A percentile compares a stretch with the other conserved stretches of the same genome.
phyloP scores from a whole-genome alignment of 768 basidiomycete genomes.

The Paxillus involutus region DNA sequence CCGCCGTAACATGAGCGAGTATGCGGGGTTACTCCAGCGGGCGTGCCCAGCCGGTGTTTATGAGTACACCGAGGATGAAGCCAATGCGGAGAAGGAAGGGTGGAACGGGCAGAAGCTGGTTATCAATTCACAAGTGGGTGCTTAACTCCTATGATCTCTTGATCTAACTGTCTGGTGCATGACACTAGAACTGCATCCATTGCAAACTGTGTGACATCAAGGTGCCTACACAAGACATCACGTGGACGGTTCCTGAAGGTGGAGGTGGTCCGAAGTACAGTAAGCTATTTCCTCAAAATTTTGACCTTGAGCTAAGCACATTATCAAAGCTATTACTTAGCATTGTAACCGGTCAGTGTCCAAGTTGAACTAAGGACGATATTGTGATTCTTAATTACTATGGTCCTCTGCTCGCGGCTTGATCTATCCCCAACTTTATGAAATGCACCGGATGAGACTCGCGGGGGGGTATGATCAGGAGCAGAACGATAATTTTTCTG shows the following conservation, averaged over 20 bases:
- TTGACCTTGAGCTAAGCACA: background rate
- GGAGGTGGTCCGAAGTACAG: conserved; percentile 97
- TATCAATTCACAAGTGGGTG: conserved; percentile 90
- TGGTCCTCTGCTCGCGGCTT: no score
- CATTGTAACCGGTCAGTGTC: background rate
- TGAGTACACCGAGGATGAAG: conserved; percentile 85
- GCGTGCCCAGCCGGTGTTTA: conserved; percentile 97
- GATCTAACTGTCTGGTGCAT: background rate
- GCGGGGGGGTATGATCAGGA: no score
- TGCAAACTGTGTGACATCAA: conserved; percentile 98
- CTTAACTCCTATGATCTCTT: background rate
- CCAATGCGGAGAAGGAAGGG: conserved; percentile 45
- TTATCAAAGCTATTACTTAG: conserved; percentile 18
- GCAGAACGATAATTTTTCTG: no score
- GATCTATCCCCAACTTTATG: no score
- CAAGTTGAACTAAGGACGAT: no score
- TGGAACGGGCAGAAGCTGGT: conserved; percentile 87
- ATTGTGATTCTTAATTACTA: no score
- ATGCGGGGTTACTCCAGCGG: conserved; percentile 82
- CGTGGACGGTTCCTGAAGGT: conserved; percentile 96
- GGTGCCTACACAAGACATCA: conserved; percentile 94
- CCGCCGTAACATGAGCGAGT: conserved; percentile 69
- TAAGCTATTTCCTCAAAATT: conserved; percentile 28
- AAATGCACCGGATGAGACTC: no score
- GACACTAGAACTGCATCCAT: conserved; percentile 79